Evolutionary conservation across 306 rosid species (phyloP), one percentile per base, ranked within the genome.

Genomic region (Malus sylvestris): DNA sequence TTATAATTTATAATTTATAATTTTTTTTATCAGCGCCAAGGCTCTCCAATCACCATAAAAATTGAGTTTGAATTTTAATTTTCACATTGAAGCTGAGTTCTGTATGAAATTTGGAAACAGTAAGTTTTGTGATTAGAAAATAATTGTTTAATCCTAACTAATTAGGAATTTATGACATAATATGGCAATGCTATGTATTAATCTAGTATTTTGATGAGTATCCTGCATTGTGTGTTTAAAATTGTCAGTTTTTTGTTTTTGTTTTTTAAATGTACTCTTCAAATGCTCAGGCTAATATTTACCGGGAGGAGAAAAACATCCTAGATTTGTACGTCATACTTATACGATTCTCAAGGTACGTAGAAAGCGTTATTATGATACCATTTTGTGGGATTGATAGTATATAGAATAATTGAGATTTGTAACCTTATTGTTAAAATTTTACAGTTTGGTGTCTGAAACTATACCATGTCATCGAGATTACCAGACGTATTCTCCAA

Each of bases 401-500:
- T 10, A 14, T 57, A 10, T 25, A 66, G 8, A 25, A 18, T 29
- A 10, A 38, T 20, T 62, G 11, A 40, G 27, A 27, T 45, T 8
- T 29, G 45, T 18, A 13, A 6, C n/a, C 60, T 42, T 16, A 45
- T 29, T 62, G 20, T 74, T 62, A 3, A 3, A 13, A 20, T 73
- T 78, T 85, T 5, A 32, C 82, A 94, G 98, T 91, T 90, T 94
- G 96, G 84, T 94, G 82, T 86, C 97, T n/a, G 97, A 94, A 78
- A 94, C 98, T 42, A 92, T 94, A 81, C 97, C 98, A 0, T 84
- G 70, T 81, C 98, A 94, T 85, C 96, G 88, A 60, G 98, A 94
- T 81, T 89, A 94, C 79, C 91, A 74, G 81, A 69, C 72, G 16
- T 78, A 82, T 72, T 91, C 79, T 79, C 85, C 81, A 32, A 90